Evolutionary conservation across 83 land plant species (phyloP).

Genomic region (Picea mariana): DNA sequence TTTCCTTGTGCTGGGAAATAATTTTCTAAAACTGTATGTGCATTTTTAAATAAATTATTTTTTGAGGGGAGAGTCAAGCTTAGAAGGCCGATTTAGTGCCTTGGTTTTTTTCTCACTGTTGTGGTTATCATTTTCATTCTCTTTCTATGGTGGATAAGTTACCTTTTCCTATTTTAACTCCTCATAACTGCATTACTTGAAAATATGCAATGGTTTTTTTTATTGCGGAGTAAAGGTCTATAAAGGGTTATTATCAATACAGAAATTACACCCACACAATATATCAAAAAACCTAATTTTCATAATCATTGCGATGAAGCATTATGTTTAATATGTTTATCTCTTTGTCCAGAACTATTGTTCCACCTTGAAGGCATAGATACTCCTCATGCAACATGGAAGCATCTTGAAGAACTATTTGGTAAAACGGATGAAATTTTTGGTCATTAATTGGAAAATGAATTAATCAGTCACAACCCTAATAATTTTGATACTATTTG

Average conservation of each 20-base stretch:
- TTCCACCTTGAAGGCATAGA: too few species aligned
- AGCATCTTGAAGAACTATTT: neutral
- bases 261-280: neutral
- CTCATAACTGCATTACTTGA: neutral
- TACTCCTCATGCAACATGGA: neutral
- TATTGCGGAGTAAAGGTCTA: neutral
- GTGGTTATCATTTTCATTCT: neutral
- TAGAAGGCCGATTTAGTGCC: too few species aligned
- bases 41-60: too few species aligned
- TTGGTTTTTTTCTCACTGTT: too few species aligned
- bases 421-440: slow-evolving; percentile 42
- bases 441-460: too few species aligned
- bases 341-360: neutral
- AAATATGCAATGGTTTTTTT: neutral
- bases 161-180: neutral
- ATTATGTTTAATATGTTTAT: neutral
- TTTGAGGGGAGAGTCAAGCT: too few species aligned
- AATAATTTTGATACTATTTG: too few species aligned
- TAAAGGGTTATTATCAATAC: neutral
- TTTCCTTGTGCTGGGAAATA: too few species aligned
- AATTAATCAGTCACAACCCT: too few species aligned
- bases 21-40: too few species aligned
- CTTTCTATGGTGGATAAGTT: neutral
- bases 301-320: neutral
- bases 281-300: neutral